Conservation (phyloP, 2,329 filamentous ascomycete species). For the Nothomitra cinnamomea region DNA sequence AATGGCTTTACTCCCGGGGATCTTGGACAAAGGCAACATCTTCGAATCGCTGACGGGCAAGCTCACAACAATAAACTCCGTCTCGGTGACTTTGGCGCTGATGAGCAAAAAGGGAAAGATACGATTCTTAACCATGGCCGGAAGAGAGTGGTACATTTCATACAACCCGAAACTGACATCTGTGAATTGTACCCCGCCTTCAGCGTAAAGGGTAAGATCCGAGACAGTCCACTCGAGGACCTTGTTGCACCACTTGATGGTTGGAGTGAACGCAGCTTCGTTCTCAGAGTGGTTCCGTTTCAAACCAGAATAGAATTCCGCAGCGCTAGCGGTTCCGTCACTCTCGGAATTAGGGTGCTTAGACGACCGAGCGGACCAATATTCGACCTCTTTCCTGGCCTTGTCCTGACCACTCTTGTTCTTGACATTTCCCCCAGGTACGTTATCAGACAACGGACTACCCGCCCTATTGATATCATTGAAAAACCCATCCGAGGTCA, state of each 20-base stretch:
- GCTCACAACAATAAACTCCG: constrained; percentile 17
- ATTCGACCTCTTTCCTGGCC: constrained; percentile 6
- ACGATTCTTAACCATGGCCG: constrained; percentile 13
- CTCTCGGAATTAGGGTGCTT: constrained; percentile 9
- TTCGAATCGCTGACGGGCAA: constrained; percentile 15
- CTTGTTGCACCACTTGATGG: constrained; percentile 15
- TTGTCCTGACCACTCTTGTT: not conserved
- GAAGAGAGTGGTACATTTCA: constrained; percentile 19
- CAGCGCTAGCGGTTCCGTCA: constrained; percentile 10
- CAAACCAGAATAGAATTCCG: constrained; percentile 11
- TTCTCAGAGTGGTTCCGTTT: constrained; percentile 11
- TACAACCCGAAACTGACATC: constrained; percentile 10
- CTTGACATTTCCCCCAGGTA: not conserved
- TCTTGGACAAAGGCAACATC: constrained; percentile 14
- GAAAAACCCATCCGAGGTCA: not conserved
- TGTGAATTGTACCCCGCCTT: constrained; percentile 7
- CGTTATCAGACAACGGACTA: constrained; percentile 4
- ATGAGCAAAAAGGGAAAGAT: constrained; percentile 18
- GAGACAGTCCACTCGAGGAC: constrained; percentile 16
- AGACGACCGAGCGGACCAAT: constrained; percentile 12
- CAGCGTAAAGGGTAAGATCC: constrained; percentile 2
- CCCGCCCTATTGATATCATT: not conserved
- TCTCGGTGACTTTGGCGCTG: constrained; percentile 12
- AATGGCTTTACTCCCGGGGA: constrained; percentile 12
- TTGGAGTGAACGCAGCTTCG: constrained; percentile 12